These are phyloP conservation scores for Suhomyces kilbournensis DNA, from an alignment of 805 yeast genomes.

Conservation along the genomic window DNA sequence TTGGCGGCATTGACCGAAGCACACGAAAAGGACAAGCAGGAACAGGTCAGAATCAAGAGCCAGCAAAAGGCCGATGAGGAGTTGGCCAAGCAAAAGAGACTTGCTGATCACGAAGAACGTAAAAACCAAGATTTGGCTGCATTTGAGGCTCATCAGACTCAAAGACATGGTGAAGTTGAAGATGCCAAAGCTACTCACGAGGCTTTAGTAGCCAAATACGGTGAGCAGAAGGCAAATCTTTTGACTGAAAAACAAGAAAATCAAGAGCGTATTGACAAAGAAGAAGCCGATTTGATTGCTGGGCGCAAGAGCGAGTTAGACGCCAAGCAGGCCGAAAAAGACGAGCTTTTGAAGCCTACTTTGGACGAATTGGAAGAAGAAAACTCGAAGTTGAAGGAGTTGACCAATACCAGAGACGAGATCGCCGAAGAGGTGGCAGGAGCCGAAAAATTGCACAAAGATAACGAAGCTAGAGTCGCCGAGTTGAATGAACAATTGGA, in stretches of 20 bases:
- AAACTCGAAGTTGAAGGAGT: slow-evolving; percentile 46
- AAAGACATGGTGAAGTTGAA: slow-evolving; percentile 29
- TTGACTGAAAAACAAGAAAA: slow-evolving; percentile 47
- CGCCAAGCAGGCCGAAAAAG: slow-evolving; percentile 51
- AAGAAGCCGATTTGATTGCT: slow-evolving; percentile 43
- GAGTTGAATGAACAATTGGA: slow-evolving; percentile 45
- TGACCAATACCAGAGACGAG: slow-evolving; percentile 49
- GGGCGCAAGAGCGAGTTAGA: slow-evolving; percentile 46
- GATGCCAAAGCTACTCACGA: slow-evolving; percentile 26
- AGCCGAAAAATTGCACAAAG: slow-evolving; percentile 45
- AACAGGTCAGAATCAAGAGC: slow-evolving; percentile 25
- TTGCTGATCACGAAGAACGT: slow-evolving; percentile 28
- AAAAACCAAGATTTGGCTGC: slow-evolving; percentile 30
- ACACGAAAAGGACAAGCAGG: slow-evolving; percentile 31
- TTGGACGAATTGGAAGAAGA: slow-evolving; percentile 52
- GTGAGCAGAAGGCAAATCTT: slow-evolving; percentile 38
- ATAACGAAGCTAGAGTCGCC: slow-evolving; percentile 42
- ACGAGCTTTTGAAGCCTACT: slow-evolving; percentile 52
- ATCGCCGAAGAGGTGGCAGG: slow-evolving; percentile 41
- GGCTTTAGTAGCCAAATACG: slow-evolving; percentile 38
- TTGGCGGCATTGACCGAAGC: slow-evolving; percentile 30
- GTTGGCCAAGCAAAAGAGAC: slow-evolving; percentile 34
- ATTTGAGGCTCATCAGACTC: slow-evolving; percentile 26
- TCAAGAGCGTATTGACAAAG: slow-evolving; percentile 42
- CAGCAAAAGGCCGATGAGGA: slow-evolving; percentile 36